Base-by-base conservation (phyloP, 331 rosid species). In the Cucumis variabilis region DNA sequence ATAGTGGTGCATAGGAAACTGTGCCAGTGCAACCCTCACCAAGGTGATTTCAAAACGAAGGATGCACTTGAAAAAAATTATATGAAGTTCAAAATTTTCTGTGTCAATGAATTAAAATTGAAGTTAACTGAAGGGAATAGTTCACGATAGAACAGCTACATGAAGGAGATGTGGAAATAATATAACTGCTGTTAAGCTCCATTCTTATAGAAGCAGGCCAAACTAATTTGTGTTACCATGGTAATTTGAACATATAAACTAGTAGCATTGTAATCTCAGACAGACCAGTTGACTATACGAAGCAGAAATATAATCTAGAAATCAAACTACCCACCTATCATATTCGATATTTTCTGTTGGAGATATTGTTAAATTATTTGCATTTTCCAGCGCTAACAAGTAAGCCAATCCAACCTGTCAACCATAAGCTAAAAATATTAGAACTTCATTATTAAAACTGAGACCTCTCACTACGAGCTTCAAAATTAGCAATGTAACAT, bases 381-480 rank as follows among this genome's bases (percentile, higher is more conserved):
- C 96, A 83, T 89, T 90, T 92, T 95, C 96, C 88, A 97, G 89
- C 65, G 99, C 99, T 96, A 97, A 76, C 86, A 97, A 92, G 91
- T 93, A 97, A 89, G 99, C 98, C 86, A 97, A 89, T 86, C 99
- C 99, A 79, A 94, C 96, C 99, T 97, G 98, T 82, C 88, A 90
- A 87, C 87, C 60, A 74, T 53, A 82, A 73, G 30, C 77, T 53
- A 85, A 24, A 37, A 14, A 89, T 71, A 83, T 67, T 69, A 84
- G n/a, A 84, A 84, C 60, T 50, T 48, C 3, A 19, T 44, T 44
- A 7, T 46, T 67, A 23, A 65, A 83, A 67, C 44, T 53, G 44
- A 79, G 9, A 16, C 84, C 16, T 79, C 46, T 51, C 15, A 15
- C 17, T 55, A 78, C 3, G 20, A 78, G 66, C 60, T 13, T 78